Evolutionary conservation across 106 monocot genomes (phyloP).

Genomic region (Dendrobium catenatum): DNA sequence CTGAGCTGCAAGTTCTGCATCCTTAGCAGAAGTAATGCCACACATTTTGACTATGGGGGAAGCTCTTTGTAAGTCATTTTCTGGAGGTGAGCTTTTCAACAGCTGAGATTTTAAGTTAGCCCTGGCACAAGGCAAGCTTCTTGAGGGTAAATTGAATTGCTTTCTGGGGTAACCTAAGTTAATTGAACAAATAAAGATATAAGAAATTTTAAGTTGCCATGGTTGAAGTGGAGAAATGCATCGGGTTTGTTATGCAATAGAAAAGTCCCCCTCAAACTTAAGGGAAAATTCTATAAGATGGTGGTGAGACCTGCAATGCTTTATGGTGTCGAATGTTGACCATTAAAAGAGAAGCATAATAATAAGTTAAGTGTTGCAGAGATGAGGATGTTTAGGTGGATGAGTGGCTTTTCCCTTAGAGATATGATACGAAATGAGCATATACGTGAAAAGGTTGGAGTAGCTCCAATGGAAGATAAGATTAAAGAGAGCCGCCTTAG

Average conservation of each 20-base stretch:
- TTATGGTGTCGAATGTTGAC: no score
- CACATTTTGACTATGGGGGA: slow-evolving; percentile 81
- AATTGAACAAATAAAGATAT: neutral
- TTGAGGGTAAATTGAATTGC: slow-evolving; percentile 3
- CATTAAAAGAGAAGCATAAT: no score
- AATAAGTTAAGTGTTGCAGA: no score
- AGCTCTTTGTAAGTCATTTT: slow-evolving; percentile 13
- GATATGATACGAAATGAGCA: no score
- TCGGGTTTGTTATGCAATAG: neutral
- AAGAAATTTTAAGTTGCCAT: neutral
- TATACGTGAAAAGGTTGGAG: no score
- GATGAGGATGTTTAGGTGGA: no score
- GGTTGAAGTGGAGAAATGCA: neutral
- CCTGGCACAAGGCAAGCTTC: slow-evolving; percentile 4
- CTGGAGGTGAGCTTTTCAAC: slow-evolving; percentile 11
- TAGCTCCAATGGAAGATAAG: no score
- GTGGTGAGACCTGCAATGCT: no score
- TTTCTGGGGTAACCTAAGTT: neutral
- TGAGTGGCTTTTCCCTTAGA: no score
- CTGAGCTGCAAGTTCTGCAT: slow-evolving; percentile 63
- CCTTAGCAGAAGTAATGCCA: slow-evolving; percentile 75
- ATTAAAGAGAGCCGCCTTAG: no score
- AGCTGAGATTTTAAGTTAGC: slow-evolving; percentile 3
- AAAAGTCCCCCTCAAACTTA: no score
- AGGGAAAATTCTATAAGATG: no score